Evolutionary conservation across 345 rosid species (phyloP), one percentile per base, ranked within the genome.

Genomic region (Carallia pectinifolia): DNA sequence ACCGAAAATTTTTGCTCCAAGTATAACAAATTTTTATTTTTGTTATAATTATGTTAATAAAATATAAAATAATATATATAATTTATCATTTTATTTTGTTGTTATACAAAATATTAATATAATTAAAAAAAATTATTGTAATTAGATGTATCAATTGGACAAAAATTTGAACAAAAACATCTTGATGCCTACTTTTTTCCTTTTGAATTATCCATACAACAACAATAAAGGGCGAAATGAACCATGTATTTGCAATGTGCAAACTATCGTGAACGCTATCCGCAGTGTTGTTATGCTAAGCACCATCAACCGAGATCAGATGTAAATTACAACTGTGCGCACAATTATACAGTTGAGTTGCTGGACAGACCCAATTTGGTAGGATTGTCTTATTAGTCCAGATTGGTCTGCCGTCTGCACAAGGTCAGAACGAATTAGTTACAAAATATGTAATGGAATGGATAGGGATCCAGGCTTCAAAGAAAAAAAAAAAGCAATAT

Each of bases 381-480:
- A 18, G 71, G 65, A 71, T 61, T 66, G 75, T 78, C 69, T 83
- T 78, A 76, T 81, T 83, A 63, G 61, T 81, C 77, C 70, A 77
- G 74, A 74, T 74, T 64, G 30, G 76, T 75, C 82, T 23, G 23
- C 23, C 23, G 23, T 23, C 23, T 79, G 81, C 82, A 77, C 82
- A 77, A 58, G 63, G 71, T 76, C 73, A 62, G 61, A 79, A 82
- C 66, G 75, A 81, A 80, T 82, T 82, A 74, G 75, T 75, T 81
- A 74, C 80, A 77, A 39, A 69, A 68, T 61, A 66, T 33, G 36
- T 34, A 72, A 52, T 48, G 37, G 62, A 66, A 56, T 58, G 44
- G 68, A 64, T 64, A 48, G 16, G 61, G 56, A 71, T 74, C 58
- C 53, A 76, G 48, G 37, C 70, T 39, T 0, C 1, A 23, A 23